Evolutionary conservation across 2,329 filamentous ascomycete species (phyloP).

Genomic region (Cytospora mali): DNA sequence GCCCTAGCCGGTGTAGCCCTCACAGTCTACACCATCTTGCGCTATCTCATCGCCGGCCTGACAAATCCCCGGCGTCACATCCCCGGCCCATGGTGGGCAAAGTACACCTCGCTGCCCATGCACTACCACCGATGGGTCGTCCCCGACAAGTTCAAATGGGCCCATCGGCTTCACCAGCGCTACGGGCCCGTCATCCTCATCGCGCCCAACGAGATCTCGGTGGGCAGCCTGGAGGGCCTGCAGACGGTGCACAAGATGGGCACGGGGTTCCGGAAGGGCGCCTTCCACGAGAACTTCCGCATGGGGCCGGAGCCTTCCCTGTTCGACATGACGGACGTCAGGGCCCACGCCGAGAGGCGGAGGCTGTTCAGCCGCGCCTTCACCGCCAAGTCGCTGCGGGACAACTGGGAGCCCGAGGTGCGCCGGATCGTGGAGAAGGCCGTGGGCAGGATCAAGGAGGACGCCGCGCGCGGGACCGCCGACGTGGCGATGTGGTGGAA

Average conservation of each 20-base stretch:
- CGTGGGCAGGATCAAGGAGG: conserved; percentile 24
- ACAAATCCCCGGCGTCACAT: conserved; percentile 16
- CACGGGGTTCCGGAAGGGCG: conserved; percentile 28
- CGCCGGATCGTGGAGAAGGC: conserved; percentile 21
- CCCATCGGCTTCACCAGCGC: conserved; percentile 9
- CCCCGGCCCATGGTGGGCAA: conserved; percentile 19
- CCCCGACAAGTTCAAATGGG: conserved; percentile 13
- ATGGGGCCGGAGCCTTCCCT: conserved; percentile 28
- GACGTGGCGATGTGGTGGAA: conserved; percentile 50
- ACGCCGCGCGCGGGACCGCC: conserved; percentile 27
- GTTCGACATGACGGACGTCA: conserved; percentile 28
- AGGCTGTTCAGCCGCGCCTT: conserved; percentile 30
- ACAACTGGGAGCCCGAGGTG: conserved; percentile 30
- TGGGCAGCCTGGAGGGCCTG: conserved; percentile 17
- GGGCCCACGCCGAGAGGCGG: conserved; percentile 27
- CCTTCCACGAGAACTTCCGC: conserved; percentile 29
- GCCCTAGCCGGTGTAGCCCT: background rate
- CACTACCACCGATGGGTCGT: conserved; percentile 12
- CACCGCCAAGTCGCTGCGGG: conserved; percentile 25
- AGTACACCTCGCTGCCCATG: conserved; percentile 17
- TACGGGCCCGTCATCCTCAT: conserved; percentile 17
- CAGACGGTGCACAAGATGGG: conserved; percentile 23
- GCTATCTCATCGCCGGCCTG: conserved; percentile 9
- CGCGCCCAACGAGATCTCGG: conserved; percentile 22
- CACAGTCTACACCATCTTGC: background rate